phyloP scores from a whole-genome alignment of 306 rosid genomes.

The Acacia crassicarpa region DNA sequence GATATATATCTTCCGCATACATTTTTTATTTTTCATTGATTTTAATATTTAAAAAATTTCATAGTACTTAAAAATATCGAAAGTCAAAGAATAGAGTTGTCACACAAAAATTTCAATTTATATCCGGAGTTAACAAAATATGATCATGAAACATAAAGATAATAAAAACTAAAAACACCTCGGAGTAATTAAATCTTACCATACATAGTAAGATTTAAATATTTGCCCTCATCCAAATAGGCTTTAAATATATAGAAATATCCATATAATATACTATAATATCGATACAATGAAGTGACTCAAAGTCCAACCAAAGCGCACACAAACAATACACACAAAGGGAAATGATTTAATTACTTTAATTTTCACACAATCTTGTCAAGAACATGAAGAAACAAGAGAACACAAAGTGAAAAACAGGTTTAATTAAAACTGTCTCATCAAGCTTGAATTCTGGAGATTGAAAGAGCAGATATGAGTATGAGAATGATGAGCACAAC shows the following conservation, averaged over 20 bases:
- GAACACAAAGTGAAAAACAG: neutral
- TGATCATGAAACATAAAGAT: neutral
- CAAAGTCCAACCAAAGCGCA: neutral
- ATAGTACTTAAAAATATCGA: neutral
- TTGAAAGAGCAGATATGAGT: conserved; percentile 38
- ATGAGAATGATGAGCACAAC: conserved; percentile 42
- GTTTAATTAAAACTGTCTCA: neutral
- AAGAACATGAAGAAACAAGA: neutral
- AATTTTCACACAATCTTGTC: neutral
- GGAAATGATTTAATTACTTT: neutral
- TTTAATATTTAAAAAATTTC: neutral
- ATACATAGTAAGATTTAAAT: too few relatives aligned
- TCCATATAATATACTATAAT: neutral
- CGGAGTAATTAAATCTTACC: neutral
- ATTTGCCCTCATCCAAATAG: neutral
- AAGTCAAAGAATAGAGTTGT: neutral
- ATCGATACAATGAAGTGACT: neutral
- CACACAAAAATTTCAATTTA: neutral
- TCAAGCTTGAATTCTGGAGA: conserved; percentile 39
- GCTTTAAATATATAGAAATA: neutral
- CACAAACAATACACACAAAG: neutral
- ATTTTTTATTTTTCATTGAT: neutral
- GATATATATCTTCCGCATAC: neutral
- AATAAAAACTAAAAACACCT: too few relatives aligned
- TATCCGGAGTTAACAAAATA: neutral